A percentile compares a stretch with the other conserved stretches of the same genome.
phyloP scores from a whole-genome alignment of 257 asterid species.

The Nicotiana obtusifolia region DNA sequence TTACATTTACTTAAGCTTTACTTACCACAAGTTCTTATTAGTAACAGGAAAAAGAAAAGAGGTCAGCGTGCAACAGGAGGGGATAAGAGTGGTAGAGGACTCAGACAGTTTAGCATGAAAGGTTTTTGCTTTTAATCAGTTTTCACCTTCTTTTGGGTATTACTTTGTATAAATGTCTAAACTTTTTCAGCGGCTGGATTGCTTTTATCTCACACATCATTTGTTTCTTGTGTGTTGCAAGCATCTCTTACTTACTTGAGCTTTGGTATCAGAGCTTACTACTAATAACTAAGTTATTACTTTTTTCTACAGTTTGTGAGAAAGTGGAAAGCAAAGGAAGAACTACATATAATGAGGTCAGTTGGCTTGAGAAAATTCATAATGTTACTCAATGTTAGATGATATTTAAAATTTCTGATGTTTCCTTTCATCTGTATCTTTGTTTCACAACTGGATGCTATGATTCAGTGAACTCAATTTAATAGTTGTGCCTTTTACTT shows the following conservation, averaged over 20 bases:
- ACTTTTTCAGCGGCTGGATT: neutral
- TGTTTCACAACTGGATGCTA: neutral
- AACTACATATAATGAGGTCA: conserved; percentile 97
- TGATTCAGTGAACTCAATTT: neutral
- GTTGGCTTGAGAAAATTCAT: conserved; percentile 15
- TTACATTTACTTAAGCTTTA: conserved; percentile 1
- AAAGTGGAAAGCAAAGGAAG: conserved; percentile 99
- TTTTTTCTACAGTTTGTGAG: conserved; percentile 71
- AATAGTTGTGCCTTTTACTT: neutral
- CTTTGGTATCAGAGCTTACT: conserved; percentile 11
- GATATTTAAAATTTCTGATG: neutral
- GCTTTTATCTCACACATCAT: neutral
- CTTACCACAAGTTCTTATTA: conserved; percentile 21
- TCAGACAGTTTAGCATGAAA: conserved; percentile 99
- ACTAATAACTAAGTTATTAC: conserved; percentile 16
- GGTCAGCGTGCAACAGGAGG: conserved; percentile 90
- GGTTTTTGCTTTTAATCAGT: conserved; percentile 33
- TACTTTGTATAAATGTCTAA: neutral
- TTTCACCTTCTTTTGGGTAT: neutral
- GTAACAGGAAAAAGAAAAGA: conserved; percentile 88
- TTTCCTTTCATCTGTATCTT: neutral
- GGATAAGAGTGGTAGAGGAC: conserved; percentile 96
- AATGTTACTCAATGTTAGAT: neutral
- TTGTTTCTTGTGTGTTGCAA: neutral
- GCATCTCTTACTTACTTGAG: conserved; percentile 1